Evolutionary conservation across 192 early-diverging fungal genomes (phyloP).

Genomic region (Linnemannia exigua): DNA sequence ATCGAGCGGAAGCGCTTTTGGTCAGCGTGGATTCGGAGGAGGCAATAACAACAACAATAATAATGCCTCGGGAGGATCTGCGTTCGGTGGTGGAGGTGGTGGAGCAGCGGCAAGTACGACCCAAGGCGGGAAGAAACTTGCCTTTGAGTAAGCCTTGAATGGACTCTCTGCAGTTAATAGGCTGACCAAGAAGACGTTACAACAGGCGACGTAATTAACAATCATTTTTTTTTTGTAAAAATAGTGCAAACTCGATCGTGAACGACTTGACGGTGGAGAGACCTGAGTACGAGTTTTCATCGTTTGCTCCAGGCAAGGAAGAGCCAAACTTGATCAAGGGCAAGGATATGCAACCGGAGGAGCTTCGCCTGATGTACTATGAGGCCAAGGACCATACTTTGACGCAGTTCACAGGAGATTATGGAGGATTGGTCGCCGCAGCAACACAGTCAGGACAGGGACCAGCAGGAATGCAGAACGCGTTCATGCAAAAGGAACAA

Average conservation of each 20-base stretch:
- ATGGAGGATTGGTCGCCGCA: constrained; percentile 23
- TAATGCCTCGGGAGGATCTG: constrained; percentile 17
- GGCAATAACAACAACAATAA: constrained; percentile 14
- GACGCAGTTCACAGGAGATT: constrained; percentile 38
- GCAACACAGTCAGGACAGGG: constrained; percentile 29
- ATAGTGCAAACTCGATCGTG: constrained; percentile 61
- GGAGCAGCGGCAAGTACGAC: constrained; percentile 12
- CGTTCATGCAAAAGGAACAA: constrained; percentile 48
- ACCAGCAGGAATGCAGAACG: constrained; percentile 31
- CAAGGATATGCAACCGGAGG: constrained; percentile 75
- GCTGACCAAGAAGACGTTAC: not conserved
- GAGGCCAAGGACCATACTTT: constrained; percentile 36
- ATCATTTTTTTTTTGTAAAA: constrained; percentile 5
- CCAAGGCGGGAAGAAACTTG: constrained; percentile 19
- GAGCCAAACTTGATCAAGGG: constrained; percentile 72
- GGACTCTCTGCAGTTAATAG: not conserved
- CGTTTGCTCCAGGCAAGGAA: constrained; percentile 70
- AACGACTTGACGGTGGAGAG: constrained; percentile 58
- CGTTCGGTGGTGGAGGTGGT: not conserved
- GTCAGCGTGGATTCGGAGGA: constrained; percentile 15
- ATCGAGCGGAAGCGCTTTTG: constrained; percentile 25
- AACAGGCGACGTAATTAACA: not conserved
- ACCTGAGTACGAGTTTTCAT: constrained; percentile 67
- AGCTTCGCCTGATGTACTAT: constrained; percentile 68
- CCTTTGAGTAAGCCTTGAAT: constrained; percentile 41